Percentiles rank a stretch among this genome's conserved stretches.
phyloP scores from a whole-genome alignment of 768 basidiomycete genomes.

The Rhodotorula kratochvilovae region DNA sequence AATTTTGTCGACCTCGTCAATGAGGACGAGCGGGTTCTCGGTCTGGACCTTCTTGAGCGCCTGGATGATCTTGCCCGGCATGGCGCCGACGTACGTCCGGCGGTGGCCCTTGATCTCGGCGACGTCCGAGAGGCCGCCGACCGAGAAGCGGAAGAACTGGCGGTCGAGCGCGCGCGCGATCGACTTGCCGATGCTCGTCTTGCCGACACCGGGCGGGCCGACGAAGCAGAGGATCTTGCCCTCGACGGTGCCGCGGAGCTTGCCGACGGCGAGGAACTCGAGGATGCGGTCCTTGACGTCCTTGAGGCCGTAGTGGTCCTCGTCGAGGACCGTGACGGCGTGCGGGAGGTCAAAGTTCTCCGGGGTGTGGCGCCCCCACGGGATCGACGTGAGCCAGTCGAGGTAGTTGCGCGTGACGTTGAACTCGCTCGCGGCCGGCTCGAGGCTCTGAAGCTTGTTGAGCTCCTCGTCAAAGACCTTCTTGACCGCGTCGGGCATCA shows the following conservation, averaged over 20 bases:
- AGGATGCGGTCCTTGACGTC: constrained; percentile 88
- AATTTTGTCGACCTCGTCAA: constrained; percentile 73
- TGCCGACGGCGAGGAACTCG: constrained; percentile 85
- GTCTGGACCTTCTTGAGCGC: constrained; percentile 81
- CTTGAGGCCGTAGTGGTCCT: constrained; percentile 91
- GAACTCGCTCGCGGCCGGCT: constrained; percentile 48
- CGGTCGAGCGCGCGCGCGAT: constrained; percentile 84
- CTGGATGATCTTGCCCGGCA: constrained; percentile 61
- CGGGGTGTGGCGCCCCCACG: constrained; percentile 90
- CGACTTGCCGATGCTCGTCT: constrained; percentile 91
- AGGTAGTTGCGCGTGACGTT: constrained; percentile 56
- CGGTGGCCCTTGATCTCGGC: constrained; percentile 99
- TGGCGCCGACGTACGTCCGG: constrained; percentile 70
- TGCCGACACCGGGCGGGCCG: constrained; percentile 95
- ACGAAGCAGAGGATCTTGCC: constrained; percentile 97
- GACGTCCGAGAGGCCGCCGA: constrained; percentile 93
- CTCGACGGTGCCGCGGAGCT: constrained; percentile 81
- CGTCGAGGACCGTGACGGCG: constrained; percentile 75
- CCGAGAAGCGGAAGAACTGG: constrained; percentile 94
- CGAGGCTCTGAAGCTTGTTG: constrained; percentile 79
- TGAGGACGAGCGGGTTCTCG: constrained; percentile 70
- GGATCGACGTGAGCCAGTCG: constrained; percentile 68
- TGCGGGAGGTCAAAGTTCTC: constrained; percentile 65
- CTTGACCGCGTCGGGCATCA: constrained; percentile 72
- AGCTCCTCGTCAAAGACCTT: constrained; percentile 97